Base-by-base conservation (phyloP, 139 green algal species). In the Volvox reticuliferus region DNA sequence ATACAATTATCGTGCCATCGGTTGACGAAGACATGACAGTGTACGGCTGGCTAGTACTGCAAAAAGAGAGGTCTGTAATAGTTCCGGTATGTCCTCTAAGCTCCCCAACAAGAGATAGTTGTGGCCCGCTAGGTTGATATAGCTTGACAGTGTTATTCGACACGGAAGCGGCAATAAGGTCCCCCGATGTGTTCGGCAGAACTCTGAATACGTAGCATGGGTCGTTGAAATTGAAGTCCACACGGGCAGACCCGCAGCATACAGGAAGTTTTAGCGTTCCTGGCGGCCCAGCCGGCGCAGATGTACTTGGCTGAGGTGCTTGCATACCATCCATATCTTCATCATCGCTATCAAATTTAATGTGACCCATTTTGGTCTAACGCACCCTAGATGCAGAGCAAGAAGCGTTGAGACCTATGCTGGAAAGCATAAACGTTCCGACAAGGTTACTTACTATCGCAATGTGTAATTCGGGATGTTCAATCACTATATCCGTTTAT, bases 151-250 rank as follows among this genome's bases (percentile, higher is more conserved):
- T 78, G 71, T 92, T 89, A 90, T 94, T 96, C 26, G 94, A 96
- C 17, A 96, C 92, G 14, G 93, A 93, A 0, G 95, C 95, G 0
- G 94, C 94, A 5, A 95, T 86, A 14, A 92, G n/a, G 2, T 65
- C 36, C 28, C 28, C 84, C 0, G 82, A 86, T 0, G 89, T 85
- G 44, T 81, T 94, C 1, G 90, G 44, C 14, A 90, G 88, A 9
- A 92, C 88, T 26, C 95, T 88, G 63, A 98, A 95, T 0, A 98
- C 96, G 79, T 98, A 98, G 73, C 89, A 94, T 13, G 94, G 88
- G 63, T 96, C 92, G 0, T 93, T 92, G 18, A 82, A 63, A 33
- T 96, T 92, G 88, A 95, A 96, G 82, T 97, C 92, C 0, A 94
- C 92, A 37, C 89, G 87, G 0, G 92, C 92, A 24, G 79, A 69